These are phyloP conservation scores for Sisymbrium altissimum DNA, from an alignment of 345 rosid species.

Conservation along the genomic window DNA sequence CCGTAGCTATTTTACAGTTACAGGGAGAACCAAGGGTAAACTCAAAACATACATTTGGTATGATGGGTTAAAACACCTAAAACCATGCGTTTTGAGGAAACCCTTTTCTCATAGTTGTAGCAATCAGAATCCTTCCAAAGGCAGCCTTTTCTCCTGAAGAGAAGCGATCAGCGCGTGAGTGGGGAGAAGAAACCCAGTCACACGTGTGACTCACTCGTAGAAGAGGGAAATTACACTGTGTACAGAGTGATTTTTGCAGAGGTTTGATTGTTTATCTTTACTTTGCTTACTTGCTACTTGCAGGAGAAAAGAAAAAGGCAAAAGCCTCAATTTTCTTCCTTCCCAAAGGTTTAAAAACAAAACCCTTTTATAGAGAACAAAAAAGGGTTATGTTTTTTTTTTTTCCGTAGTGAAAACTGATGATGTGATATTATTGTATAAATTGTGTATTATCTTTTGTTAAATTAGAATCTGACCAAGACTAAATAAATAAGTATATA, in stretches of 20 bases:
- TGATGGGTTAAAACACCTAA: background rate
- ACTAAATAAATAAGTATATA: background rate
- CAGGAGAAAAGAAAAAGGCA: constrained; percentile 4
- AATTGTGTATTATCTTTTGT: constrained; percentile 28
- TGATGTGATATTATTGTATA: constrained; percentile 30
- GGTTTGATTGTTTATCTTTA: constrained; percentile 31
- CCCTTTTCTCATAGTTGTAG: constrained; percentile 17
- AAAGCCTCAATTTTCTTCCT: constrained; percentile 15
- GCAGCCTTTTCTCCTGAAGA: constrained; percentile 4
- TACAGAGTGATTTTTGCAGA: constrained; percentile 28
- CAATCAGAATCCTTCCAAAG: constrained; percentile 24
- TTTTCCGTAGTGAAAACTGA: constrained; percentile 6
- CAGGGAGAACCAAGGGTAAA: constrained; percentile 19
- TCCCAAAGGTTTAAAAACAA: constrained; percentile 9
- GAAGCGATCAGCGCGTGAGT: constrained; percentile 15
- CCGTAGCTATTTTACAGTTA: background rate
- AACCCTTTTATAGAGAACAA: constrained; percentile 20
- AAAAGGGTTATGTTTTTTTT: constrained; percentile 16
- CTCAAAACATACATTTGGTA: constrained; percentile 8
- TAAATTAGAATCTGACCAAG: constrained; percentile 10
- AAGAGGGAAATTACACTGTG: constrained; percentile 16
- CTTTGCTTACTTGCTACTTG: constrained; percentile 4
- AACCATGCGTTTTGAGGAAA: constrained; percentile 4
- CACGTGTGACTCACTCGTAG: constrained; percentile 19
- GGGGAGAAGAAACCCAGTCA: constrained; percentile 15